These are phyloP conservation scores for Globisporangium parvum DNA, from an alignment of 352 stramenopile genomes.

Conservation along the genomic window DNA sequence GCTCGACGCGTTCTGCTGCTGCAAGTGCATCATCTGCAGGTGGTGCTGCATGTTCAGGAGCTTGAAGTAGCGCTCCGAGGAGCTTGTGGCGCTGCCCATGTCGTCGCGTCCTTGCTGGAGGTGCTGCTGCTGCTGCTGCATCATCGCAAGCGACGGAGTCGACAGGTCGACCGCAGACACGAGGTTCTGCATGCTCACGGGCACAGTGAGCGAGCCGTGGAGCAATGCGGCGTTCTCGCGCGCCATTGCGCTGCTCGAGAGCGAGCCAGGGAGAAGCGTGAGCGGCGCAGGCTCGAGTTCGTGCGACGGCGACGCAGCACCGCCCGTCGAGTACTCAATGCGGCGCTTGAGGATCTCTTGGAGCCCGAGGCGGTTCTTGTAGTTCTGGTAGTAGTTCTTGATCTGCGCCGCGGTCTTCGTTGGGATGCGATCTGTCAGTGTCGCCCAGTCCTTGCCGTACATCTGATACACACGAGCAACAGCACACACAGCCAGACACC, in stretches of 20 bases:
- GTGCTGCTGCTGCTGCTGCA: conserved; percentile 34
- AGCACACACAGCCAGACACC: conserved; percentile 7
- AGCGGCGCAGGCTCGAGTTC: conserved; percentile 13
- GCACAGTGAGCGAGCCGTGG: conserved; percentile 1
- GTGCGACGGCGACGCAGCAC: not conserved
- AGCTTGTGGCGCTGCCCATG: conserved; percentile 32
- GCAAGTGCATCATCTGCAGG: conserved; percentile 80
- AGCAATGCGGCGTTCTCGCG: not conserved
- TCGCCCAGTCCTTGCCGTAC: conserved; percentile 86
- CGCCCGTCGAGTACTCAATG: conserved; percentile 33
- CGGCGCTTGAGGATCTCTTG: conserved; percentile 84
- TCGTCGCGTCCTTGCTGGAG: conserved; percentile 38
- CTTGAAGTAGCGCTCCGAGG: conserved; percentile 74
- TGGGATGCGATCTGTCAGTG: conserved; percentile 81
- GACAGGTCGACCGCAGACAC: conserved; percentile 10
- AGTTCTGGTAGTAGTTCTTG: conserved; percentile 93
- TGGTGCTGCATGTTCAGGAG: conserved; percentile 85
- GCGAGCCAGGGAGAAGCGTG: not conserved
- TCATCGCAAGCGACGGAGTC: conserved; percentile 20
- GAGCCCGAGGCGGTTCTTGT: conserved; percentile 87
- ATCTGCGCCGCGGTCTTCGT: conserved; percentile 88
- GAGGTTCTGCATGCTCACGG: conserved; percentile 9
- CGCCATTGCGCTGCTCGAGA: conserved; percentile 2
- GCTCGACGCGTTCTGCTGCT: conserved; percentile 73
- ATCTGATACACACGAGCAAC: conserved; percentile 32